Base-by-base conservation (phyloP, 345 rosid species). In the Hypericum androsaemum region DNA sequence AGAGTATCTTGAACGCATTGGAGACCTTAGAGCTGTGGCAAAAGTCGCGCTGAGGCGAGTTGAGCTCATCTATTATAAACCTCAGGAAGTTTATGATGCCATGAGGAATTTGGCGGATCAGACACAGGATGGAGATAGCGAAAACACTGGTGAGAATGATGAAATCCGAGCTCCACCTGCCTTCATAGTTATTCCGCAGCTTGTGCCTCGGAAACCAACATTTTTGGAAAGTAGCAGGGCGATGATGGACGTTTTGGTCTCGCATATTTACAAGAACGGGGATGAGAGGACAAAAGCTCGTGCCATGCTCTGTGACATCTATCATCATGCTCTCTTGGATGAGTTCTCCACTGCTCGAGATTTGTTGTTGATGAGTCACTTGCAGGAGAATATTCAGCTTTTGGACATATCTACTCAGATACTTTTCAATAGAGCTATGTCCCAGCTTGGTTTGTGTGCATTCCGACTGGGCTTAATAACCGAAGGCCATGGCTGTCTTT, bases 261-360 rank as follows among this genome's bases (percentile, higher is more conserved):
- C 94, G 13, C 94, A 88, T 41, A 92, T 92, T 44, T 92, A 92
- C 80, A 77, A 71, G 71, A 50, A 67, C 68, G 96, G 98, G 50
- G 98, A 92, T 76, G 98, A 92, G 64, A 71, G 98, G 50, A 92
- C 98, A 15, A 88, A 83, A 71, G 98, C 98, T 3, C 95, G 96
- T 16, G 96, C 98, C 4, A 80, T 92, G 98, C 75, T 92, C 10
- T 92, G 98, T 65, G 98, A 92, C 71, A 83, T 92, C 60, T 85
- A 88, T 54, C 94, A 85, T 69, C 95, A 84, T 64, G 95, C 98
- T 13, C 81, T 92, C 10, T 56, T 74, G 37, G 89, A 88, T 61
- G 79, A 85, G 75, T 92, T 84, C 65, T 78, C 80, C 17, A 66
- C 71, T 49, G 68, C 89, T 38, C 80, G 98, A 35, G 98, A 92